Percentiles rank a stretch among this genome's conserved stretches.
Conservation (phyloP, 2,329 filamentous ascomycete species). For the Colletotrichum sp. region DNA sequence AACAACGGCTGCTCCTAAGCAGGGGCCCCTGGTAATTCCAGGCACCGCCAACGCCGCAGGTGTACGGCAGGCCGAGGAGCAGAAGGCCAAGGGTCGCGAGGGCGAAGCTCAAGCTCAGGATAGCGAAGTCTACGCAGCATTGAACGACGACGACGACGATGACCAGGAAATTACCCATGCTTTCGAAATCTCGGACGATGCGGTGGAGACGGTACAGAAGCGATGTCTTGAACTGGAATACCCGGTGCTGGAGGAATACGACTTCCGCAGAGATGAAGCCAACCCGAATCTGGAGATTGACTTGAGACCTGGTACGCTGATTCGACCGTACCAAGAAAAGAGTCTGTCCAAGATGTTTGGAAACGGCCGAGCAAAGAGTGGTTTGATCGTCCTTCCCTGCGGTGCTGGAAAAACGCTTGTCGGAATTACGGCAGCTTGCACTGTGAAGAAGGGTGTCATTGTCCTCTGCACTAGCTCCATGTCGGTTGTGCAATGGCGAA, state of each 20-base stretch:
- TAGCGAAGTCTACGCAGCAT: conserved; percentile 72
- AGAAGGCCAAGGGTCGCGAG: conserved; percentile 48
- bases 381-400: conserved; percentile 95
- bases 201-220: conserved; percentile 87
- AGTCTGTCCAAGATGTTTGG: conserved; percentile 99
- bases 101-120: conserved; percentile 61
- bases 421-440: conserved; percentile 97
- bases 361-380: conserved; percentile 95
- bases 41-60: conserved; percentile 94
- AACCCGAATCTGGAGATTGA: conserved; percentile 96
- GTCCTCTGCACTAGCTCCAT: conserved; percentile 97
- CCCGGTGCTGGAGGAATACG: conserved; percentile 94
- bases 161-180: conserved; percentile 88
- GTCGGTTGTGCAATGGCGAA: conserved; percentile 96
- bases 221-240: conserved; percentile 86
- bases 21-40: conserved; percentile 87
- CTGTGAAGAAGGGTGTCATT: conserved; percentile 95
- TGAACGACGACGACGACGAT: conserved; percentile 87
- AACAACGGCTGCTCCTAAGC: conserved; percentile 82
- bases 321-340: conserved; percentile 95
- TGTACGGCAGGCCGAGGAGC: conserved; percentile 71
- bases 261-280: conserved; percentile 88
- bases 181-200: conserved; percentile 85
- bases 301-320: conserved; percentile 85
- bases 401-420: conserved; percentile 97